Evolutionary conservation across 192 early-diverging fungal species (phyloP).

Genomic region (Coemansia sp.): DNA sequence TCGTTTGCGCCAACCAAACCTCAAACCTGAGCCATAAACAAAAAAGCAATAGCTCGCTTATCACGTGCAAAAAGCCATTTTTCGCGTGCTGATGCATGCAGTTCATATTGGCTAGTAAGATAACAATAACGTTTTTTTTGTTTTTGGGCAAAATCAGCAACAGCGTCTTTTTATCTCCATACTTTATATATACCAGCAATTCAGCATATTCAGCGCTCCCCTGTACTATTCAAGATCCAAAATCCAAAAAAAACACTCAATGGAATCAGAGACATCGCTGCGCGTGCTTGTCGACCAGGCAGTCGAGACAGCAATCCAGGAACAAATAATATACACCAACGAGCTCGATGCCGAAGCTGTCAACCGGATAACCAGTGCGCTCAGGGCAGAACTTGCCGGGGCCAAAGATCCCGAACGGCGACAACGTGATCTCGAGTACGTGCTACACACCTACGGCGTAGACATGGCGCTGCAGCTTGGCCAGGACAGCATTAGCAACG

Average conservation of each 20-base stretch:
- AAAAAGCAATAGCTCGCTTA: too few species aligned
- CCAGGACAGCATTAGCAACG: background rate
- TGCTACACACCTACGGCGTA: slow-evolving; percentile 27
- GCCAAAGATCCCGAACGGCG: background rate
- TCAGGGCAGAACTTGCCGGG: background rate
- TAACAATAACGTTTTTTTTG: background rate
- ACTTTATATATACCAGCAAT: too few species aligned
- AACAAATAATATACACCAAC: background rate
- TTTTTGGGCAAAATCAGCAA: background rate
- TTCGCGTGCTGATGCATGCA: too few species aligned
- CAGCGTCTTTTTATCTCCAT: too few species aligned
- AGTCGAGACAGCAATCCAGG: background rate
- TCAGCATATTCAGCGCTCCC: too few species aligned
- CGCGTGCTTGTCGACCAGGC: slow-evolving; percentile 9
- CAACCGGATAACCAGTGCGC: background rate
- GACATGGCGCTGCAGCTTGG: slow-evolving; percentile 15
- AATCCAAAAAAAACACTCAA: too few species aligned
- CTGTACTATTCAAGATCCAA: too few species aligned
- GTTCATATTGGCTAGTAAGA: too few species aligned
- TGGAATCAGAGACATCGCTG: background rate
- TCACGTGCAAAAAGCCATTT: too few species aligned
- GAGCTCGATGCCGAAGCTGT: slow-evolving; percentile 8
- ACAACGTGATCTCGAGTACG: slow-evolving; percentile 31
- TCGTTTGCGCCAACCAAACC: too few species aligned
- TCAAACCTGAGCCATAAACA: too few species aligned